Evolutionary conservation across 441 rosid genomes (phyloP), one percentile per base, ranked within the genome.

Genomic region (Brassica hybrid): DNA sequence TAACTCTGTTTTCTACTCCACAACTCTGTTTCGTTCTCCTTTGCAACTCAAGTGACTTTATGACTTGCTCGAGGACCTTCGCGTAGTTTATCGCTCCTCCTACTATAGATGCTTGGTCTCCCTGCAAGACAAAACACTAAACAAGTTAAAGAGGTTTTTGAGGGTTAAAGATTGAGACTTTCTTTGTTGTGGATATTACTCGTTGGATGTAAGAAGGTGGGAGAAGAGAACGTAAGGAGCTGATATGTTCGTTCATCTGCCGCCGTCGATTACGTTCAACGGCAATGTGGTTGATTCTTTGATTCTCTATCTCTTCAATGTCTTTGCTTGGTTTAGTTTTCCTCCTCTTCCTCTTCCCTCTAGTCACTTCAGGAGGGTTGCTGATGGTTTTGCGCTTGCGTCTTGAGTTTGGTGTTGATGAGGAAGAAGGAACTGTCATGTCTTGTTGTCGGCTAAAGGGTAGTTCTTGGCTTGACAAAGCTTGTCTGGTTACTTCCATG

Each of bases 51-150:
- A 88, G 89, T 13, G 91, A 85, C 48, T 88, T 84, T 19, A 88
- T 81, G 71, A 86, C 80, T 76, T 90, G 96, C 83, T 92, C 97
- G 8, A 92, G 86, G n/a, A 86, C 86, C 89, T 87, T 92, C 65
- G 85, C 96, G 45, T 89, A 92, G 82, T 92, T 88, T 75, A 92
- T 92, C 19, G 97, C 95, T 77, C 97, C 95, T 65, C 94, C 95
- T 21, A 90, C 82, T 13, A 90, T 87, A 6, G 94, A 90, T n/a
- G 97, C 97, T 79, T 92, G 97, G 81, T 92, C 94, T 71, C 91
- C 94, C 97, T 92, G 71, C 43, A 75, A 13, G 21, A 13, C n/a
- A n/a, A 4, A 0, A 16, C 8, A 56, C 17, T 14, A 57, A 21
- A 18, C 27, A 67, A 12, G 17, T 32, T 21, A 30, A 30, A 30